These are phyloP conservation scores for Tetrahymena elliotti DNA, from an alignment of 73 alveolate genomes.

Conservation along the genomic window DNA sequence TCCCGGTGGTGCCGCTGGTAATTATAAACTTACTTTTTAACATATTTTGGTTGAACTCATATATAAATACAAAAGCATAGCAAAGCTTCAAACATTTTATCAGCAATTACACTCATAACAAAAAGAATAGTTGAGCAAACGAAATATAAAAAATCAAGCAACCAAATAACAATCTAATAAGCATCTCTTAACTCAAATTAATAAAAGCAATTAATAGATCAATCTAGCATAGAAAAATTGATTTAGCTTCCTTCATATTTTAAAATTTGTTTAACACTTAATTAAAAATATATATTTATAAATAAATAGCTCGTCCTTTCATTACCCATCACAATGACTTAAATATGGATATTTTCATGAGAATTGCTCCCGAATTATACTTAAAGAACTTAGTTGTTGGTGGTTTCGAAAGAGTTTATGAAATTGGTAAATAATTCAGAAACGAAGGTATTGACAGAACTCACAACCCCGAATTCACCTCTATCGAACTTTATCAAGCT, in stretches of 20 bases:
- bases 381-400: slow-evolving; percentile 98
- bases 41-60: too few species aligned
- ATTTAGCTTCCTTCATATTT: neutral
- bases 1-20: slow-evolving; percentile 94
- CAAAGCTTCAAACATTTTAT: neutral
- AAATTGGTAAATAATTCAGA: slow-evolving; percentile 98
- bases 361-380: slow-evolving; percentile 99
- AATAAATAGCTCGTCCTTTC: slow-evolving; percentile 94
- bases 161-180: too few species aligned
- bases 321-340: slow-evolving; percentile 97
- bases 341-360: slow-evolving; percentile 92
- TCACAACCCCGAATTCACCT: slow-evolving; percentile 99
- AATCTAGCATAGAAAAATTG: neutral
- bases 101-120: neutral
- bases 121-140: neutral
- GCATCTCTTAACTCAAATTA: neutral
- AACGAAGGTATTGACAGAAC: slow-evolving; percentile 99
- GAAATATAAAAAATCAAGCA: neutral
- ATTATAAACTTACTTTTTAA: too few species aligned
- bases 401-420: slow-evolving; percentile 99
- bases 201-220: too few species aligned
- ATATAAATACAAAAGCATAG: neutral
- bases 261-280: neutral
- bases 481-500: slow-evolving; percentile 99
- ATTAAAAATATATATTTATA: neutral